Percentiles rank a stretch among this genome's conserved stretches.
These are phyloP conservation scores for Fibroporia radiculosa DNA, from an alignment of 768 basidiomycete genomes.

Conservation along the genomic window DNA sequence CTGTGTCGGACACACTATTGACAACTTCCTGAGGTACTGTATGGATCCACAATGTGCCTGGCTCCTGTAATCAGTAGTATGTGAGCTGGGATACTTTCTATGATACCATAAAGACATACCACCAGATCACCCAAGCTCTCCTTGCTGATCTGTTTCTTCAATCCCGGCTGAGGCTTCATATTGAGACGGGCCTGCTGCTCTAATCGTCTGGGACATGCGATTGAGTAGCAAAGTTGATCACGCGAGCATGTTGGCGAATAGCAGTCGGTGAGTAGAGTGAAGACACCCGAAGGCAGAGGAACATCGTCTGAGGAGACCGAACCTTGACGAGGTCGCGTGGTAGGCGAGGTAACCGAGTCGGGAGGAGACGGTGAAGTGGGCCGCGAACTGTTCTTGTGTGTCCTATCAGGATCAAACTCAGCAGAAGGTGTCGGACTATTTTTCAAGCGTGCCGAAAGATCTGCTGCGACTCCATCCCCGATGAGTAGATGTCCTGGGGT, in stretches of 20 bases:
- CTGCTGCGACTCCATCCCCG: conserved; percentile 23
- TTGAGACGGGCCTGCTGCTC: conserved; percentile 94
- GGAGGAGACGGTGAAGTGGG: conserved; percentile 17
- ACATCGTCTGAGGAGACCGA: conserved; percentile 49
- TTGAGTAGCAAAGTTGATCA: conserved; percentile 94
- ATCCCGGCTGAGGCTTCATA: conserved; percentile 87
- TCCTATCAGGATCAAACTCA: conserved; percentile 20
- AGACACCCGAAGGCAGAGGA: conserved; percentile 85
- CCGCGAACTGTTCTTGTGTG: conserved; percentile 16
- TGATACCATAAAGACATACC: conserved; percentile 30
- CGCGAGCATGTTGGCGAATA: conserved; percentile 96
- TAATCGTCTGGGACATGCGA: conserved; percentile 87
- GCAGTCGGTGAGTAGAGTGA: conserved; percentile 93
- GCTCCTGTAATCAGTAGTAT: conserved; percentile 38
- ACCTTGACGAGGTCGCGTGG: conserved; percentile 30
- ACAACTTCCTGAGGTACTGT: conserved; percentile 92
- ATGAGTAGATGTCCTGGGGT: conserved; percentile 17
- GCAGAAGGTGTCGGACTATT: conserved; percentile 23
- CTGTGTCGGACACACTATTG: conserved; percentile 84
- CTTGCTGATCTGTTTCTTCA: conserved; percentile 75
- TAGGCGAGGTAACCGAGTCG: conserved; percentile 18
- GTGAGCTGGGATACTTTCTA: conserved; percentile 14
- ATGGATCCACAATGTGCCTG: conserved; percentile 91
- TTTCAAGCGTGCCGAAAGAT: conserved; percentile 16
- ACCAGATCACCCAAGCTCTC: conserved; percentile 78